phyloP scores from a whole-genome alignment of 345 rosid species.

The Gossypium bickii region DNA sequence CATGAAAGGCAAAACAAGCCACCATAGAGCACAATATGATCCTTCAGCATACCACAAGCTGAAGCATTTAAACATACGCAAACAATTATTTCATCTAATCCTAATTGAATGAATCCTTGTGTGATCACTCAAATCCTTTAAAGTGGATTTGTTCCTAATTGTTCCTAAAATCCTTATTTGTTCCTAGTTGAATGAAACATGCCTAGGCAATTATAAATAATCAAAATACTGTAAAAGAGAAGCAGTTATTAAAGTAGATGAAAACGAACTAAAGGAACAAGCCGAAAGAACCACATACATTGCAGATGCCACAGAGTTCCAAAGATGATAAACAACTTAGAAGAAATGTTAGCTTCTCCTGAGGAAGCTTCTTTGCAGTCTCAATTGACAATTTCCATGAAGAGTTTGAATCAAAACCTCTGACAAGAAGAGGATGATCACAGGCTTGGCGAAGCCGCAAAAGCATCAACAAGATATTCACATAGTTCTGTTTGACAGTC shows the following conservation, averaged over 20 bases:
- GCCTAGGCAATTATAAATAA: neutral
- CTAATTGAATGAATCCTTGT: neutral
- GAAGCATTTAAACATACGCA: neutral
- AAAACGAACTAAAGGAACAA: slow-evolving; percentile 8
- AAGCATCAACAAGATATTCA: slow-evolving; percentile 92
- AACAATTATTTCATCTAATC: neutral
- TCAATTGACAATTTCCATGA: slow-evolving; percentile 53
- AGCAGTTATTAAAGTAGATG: neutral
- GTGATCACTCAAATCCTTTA: neutral
- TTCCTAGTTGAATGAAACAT: neutral
- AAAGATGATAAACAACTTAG: slow-evolving; percentile 61
- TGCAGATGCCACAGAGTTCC: slow-evolving; percentile 88
- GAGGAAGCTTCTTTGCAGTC: slow-evolving; percentile 55
- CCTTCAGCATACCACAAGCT: neutral
- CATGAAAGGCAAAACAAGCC: neutral
- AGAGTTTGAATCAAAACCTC: slow-evolving; percentile 56
- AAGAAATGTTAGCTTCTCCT: slow-evolving; percentile 37
- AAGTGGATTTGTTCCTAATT: no score
- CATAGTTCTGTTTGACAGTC: slow-evolving; percentile 92
- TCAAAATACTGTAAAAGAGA: neutral
- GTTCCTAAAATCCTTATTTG: no score
- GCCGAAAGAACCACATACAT: slow-evolving; percentile 43
- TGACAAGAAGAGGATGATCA: slow-evolving; percentile 95
- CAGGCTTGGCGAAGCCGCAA: slow-evolving; percentile 98
- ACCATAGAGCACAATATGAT: slow-evolving; percentile 3